Conservation (phyloP, 75 land plant species). For the Cunninghamia lanceolata region DNA sequence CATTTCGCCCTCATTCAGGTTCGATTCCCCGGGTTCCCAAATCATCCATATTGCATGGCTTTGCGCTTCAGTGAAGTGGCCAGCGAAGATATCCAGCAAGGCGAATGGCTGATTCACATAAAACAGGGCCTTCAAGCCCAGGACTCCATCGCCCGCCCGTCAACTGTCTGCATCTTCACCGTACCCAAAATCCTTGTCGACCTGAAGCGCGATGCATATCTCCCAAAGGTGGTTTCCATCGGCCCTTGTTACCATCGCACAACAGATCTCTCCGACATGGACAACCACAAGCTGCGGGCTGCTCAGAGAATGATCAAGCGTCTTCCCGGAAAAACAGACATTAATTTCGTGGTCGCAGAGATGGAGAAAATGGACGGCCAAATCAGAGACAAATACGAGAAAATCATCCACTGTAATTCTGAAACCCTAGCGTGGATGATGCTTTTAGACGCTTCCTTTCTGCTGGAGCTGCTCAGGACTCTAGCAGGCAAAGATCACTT, state of each 20-base stretch:
- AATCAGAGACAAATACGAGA: neutral
- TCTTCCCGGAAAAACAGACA: neutral
- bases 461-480: neutral
- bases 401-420: neutral
- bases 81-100: neutral
- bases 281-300: neutral
- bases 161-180: neutral
- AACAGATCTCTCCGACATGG: neutral
- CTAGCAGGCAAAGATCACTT: neutral
- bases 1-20: too few relatives aligned
- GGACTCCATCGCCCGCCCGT: neutral
- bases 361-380: neutral
- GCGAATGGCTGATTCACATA: neutral
- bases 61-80: too few relatives aligned
- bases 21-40: too few relatives aligned
- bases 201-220: neutral
- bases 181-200: neutral
- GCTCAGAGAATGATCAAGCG: neutral
- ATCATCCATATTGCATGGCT: too few relatives aligned
- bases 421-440: slow-evolving; percentile 1
- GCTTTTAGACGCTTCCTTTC: neutral
- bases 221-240: neutral
- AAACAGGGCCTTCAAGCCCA: neutral
- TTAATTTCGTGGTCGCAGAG: neutral
- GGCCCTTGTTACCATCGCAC: neutral